Evolutionary conservation across 1,139 yeast species (phyloP).

Genomic region (Yamadazyma epiphylla): DNA sequence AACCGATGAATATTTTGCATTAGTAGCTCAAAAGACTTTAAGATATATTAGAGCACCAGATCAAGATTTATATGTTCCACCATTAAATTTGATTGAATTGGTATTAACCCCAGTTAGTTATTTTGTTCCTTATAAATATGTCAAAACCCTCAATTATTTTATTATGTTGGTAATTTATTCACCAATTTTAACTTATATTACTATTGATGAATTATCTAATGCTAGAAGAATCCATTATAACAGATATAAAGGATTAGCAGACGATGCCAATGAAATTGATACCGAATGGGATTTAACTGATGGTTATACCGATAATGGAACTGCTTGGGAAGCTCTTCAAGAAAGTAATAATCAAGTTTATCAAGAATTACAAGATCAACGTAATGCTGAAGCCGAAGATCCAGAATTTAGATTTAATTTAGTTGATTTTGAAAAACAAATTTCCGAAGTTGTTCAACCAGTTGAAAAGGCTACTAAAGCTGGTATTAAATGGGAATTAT

Average conservation of each 20-base stretch:
- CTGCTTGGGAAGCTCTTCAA: conserved; percentile 39
- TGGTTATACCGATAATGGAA: conserved; percentile 51
- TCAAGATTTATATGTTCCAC: conserved; percentile 81
- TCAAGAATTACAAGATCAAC: conserved; percentile 46
- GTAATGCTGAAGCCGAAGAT: conserved; percentile 66
- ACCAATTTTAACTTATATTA: conserved; percentile 60
- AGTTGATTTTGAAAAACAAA: conserved; percentile 43
- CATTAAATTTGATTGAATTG: conserved; percentile 71
- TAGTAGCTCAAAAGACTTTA: conserved; percentile 80
- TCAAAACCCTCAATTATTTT: conserved; percentile 38
- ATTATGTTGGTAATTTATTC: conserved; percentile 66
- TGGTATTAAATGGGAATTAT: conserved; percentile 68
- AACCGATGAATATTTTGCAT: conserved; percentile 75
- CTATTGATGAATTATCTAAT: conserved; percentile 57
- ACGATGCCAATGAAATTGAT: conserved; percentile 78
- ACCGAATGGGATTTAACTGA: conserved; percentile 82
- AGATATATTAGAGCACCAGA: conserved; percentile 88
- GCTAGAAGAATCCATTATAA: conserved; percentile 75
- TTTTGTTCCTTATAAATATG: conserved; percentile 22
- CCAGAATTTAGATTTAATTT: conserved; percentile 59
- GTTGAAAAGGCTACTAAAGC: conserved; percentile 48
- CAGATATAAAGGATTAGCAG: conserved; percentile 59
- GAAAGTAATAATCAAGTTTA: conserved; percentile 34
- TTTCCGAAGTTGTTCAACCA: conserved; percentile 52
- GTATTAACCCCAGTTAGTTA: conserved; percentile 35